Conservation (phyloP, 2,329 filamentous ascomycete species). For the Diplodia mutila region DNA sequence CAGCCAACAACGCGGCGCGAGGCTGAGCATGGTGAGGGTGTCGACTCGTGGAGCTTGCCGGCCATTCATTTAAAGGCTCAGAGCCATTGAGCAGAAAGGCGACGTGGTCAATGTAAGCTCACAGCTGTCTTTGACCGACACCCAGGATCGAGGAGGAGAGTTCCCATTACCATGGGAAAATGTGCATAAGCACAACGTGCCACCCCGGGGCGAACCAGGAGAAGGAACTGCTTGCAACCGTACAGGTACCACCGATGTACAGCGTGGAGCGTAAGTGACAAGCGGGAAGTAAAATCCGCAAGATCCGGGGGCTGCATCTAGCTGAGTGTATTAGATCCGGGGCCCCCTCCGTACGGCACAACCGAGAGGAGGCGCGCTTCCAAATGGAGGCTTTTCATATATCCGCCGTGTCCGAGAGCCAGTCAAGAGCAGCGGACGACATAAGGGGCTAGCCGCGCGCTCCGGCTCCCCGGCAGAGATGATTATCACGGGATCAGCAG, state of each 20-base stretch:
- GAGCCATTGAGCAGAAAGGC: background rate
- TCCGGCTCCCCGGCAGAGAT: slow-evolving; percentile 6
- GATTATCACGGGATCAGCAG: background rate
- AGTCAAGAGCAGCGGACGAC: slow-evolving; percentile 5
- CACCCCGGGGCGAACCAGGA: slow-evolving; percentile 13
- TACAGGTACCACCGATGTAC: background rate
- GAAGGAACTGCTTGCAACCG: background rate
- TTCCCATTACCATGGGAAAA: slow-evolving; percentile 19
- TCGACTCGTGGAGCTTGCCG: background rate
- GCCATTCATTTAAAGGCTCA: background rate
- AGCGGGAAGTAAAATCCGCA: background rate
- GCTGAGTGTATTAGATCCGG: background rate
- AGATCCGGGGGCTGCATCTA: slow-evolving; percentile 3
- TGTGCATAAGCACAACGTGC: slow-evolving; percentile 23
- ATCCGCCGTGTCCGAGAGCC: background rate
- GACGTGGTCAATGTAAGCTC: background rate
- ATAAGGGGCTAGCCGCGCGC: slow-evolving; percentile 13
- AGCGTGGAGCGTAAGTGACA: background rate
- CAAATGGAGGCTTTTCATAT: background rate
- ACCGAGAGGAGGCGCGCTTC: background rate
- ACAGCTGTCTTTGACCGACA: background rate
- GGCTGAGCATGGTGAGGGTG: background rate
- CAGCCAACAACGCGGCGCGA: background rate
- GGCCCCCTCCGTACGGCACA: background rate
- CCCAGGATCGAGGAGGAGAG: background rate